A percentile compares a stretch with the other conserved stretches of the same genome.
phyloP scores from a whole-genome alignment of 2,329 filamentous ascomycete genomes.

The Penicillium sp. region DNA sequence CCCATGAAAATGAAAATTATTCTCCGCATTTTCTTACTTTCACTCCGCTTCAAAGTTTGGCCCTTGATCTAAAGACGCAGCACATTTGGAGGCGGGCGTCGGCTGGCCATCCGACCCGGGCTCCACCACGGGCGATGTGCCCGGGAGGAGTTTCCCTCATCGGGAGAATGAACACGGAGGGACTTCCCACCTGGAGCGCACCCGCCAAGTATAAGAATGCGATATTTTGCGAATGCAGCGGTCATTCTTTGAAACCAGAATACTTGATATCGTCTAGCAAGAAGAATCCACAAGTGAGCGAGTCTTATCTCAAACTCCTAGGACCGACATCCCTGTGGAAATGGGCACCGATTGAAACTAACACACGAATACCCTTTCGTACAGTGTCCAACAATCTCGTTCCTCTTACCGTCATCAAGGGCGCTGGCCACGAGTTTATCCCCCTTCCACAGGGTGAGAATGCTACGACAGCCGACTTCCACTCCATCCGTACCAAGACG shows the following conservation, averaged over 20 bases:
- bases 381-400: slow-evolving; percentile 26
- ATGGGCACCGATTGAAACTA: neutral
- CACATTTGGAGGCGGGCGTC: neutral
- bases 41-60: too few species aligned
- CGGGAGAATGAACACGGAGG: neutral
- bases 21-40: neutral
- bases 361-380: neutral
- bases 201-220: neutral
- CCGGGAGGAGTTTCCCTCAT: neutral
- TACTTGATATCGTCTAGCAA: too few species aligned
- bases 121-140: neutral
- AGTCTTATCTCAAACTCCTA: neutral
- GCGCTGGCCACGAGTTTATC: slow-evolving; percentile 29
- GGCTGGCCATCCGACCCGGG: neutral
- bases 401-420: slow-evolving; percentile 28
- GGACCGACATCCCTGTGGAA: neutral
- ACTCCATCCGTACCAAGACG: slow-evolving; percentile 27
- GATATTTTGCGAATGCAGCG: neutral
- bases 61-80: neutral
- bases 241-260: too few species aligned
- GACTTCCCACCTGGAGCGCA: neutral
- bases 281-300: neutral
- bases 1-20: too few species aligned
- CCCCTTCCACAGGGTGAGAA: slow-evolving; percentile 26
- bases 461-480: slow-evolving; percentile 30